Evolutionary conservation across 306 rosid genomes (phyloP), one percentile per base, ranked within the genome.

Genomic region (Cicer chorassanicum): DNA sequence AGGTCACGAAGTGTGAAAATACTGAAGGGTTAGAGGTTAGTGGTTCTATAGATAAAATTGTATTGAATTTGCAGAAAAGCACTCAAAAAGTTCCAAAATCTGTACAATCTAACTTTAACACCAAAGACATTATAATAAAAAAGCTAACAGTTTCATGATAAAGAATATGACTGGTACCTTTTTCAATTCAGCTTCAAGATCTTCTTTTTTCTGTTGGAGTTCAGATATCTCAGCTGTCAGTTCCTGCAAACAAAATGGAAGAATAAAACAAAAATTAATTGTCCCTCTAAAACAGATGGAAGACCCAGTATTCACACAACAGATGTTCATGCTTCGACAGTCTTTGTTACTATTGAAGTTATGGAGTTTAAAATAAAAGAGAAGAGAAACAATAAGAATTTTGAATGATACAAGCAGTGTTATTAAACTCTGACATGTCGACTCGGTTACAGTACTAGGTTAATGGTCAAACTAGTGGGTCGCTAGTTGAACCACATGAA

Each of bases 181-280:
- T 76, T 87, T 88, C 76, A 94, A 63, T 86, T 94, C 88, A 74
- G 92, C 96, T 86, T 92, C 96, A 55, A 94, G 93, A 48, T 85
- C 92, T 13, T 92, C 99, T 78, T 93, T 92, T 81, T 90, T 87
- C 59, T 34, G 84, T 87, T 94, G 93, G 71, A 94, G 86, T 76
- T 84, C 93, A 51, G 96, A 74, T 85, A 92, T 89, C 87, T 94
- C 97, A 67, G 81, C 73, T 38, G 75, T 75, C 78, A 94, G 70
- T 82, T 85, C 96, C 99, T 94, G 95, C 68, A 81, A 87, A 73
- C 40, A 74, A 63, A 50, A 45, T 41, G 50, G 18, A 76, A 76
- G 51, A 65, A 62, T 43, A 73, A 65, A 46, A 73, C 55, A 55
- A 15, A 18, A 77, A 72, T 86, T 34, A 55, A 53, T 29, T 43